phyloP scores from a whole-genome alignment of 2,329 filamentous ascomycete genomes.

The Lasiodiplodia citricola region DNA sequence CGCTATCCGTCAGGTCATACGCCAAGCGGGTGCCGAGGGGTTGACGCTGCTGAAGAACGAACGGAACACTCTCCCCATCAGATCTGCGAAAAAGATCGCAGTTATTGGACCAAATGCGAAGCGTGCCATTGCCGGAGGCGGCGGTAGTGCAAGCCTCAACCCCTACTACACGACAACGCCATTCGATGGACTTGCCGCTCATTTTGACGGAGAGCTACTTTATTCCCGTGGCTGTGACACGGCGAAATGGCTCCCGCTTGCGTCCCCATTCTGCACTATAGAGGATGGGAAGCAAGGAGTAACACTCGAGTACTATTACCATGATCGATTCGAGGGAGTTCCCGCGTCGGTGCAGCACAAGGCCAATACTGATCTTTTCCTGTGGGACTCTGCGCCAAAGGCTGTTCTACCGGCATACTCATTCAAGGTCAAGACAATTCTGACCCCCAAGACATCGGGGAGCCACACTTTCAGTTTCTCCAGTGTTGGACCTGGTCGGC shows the following conservation, averaged over 20 bases:
- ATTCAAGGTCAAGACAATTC: slow-evolving; percentile 64
- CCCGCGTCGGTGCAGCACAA: slow-evolving; percentile 64
- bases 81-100: slow-evolving; percentile 63
- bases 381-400: slow-evolving; percentile 71
- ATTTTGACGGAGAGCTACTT: slow-evolving; percentile 50
- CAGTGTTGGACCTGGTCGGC: slow-evolving; percentile 67
- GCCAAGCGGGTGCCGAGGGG: slow-evolving; percentile 65
- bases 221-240: slow-evolving; percentile 69
- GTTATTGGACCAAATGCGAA: slow-evolving; percentile 73
- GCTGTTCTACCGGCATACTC: slow-evolving; percentile 69
- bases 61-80: slow-evolving; percentile 62
- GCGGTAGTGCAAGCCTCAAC: slow-evolving; percentile 71
- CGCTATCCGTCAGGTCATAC: slow-evolving; percentile 65
- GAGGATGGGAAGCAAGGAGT: slow-evolving; percentile 65
- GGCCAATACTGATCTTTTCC: slow-evolving; percentile 69
- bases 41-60: slow-evolving; percentile 70
- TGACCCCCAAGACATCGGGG: slow-evolving; percentile 65
- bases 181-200: slow-evolving; percentile 50
- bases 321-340: slow-evolving; percentile 65
- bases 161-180: slow-evolving; percentile 72
- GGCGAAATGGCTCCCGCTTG: slow-evolving; percentile 69
- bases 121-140: slow-evolving; percentile 69
- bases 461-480: slow-evolving; percentile 71
- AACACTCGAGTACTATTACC: slow-evolving; percentile 67
- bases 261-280: slow-evolving; percentile 63